Evolutionary conservation across 129 eudicot species (phyloP).

Genomic region (Flaveria robusta): DNA sequence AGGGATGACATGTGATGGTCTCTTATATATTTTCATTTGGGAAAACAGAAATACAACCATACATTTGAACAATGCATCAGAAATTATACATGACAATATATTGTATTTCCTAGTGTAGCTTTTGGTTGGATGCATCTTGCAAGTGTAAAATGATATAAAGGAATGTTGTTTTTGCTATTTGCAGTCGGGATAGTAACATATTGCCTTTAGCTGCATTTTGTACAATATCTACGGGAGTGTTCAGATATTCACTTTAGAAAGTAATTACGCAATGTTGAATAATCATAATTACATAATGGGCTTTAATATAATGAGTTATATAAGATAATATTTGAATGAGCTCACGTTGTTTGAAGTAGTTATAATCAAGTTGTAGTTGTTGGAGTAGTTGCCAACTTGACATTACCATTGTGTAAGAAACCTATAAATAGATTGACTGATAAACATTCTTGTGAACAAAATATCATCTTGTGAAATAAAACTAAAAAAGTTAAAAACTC

Average conservation of each 20-base stretch:
- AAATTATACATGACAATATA: conserved; percentile 4
- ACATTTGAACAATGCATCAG: not conserved
- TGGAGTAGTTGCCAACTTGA: not conserved
- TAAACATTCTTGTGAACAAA: not conserved
- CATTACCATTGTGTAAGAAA: not conserved
- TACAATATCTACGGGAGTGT: not conserved
- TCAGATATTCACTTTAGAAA: not conserved
- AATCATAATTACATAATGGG: not conserved
- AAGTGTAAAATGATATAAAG: not conserved
- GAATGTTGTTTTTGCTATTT: not conserved
- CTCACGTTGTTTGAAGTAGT: not conserved
- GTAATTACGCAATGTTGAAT: not conserved
- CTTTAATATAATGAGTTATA: not conserved
- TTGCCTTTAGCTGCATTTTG: not conserved
- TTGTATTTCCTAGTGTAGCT: not conserved
- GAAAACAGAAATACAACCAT: not conserved
- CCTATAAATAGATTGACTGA: not conserved
- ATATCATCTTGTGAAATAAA: not conserved
- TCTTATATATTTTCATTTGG: not conserved
- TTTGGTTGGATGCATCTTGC: not conserved
- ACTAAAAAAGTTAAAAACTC: not conserved
- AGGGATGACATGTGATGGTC: not conserved
- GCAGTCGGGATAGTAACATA: not conserved
- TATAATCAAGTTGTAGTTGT: not conserved
- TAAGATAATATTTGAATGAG: not conserved